Conservation (phyloP, 768 basidiomycete species). For the Boletus edulis region DNA sequence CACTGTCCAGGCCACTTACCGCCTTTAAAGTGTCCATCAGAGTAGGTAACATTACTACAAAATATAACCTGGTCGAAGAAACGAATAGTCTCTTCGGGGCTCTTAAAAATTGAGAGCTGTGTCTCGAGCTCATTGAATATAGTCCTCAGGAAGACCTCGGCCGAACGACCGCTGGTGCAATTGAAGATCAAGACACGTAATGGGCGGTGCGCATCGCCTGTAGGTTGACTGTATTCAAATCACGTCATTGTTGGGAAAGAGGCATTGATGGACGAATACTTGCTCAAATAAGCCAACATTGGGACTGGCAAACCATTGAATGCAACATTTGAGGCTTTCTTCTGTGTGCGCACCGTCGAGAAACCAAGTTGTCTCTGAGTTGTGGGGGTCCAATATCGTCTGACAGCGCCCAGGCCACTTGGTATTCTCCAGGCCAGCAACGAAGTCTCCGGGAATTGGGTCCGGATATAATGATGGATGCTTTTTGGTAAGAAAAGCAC, state of each 20-base stretch:
- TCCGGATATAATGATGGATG: conserved; percentile 16
- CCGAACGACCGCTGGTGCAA: conserved; percentile 89
- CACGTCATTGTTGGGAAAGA: conserved; percentile 2
- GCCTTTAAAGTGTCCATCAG: conserved; percentile 85
- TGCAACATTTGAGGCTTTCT: conserved; percentile 85
- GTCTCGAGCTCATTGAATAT: conserved; percentile 51
- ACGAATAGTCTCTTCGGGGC: conserved; percentile 34
- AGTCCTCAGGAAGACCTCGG: conserved; percentile 60
- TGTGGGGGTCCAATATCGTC: conserved; percentile 60
- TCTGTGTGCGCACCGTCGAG: conserved; percentile 95
- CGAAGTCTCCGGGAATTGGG: conserved; percentile 49
- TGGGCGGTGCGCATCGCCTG: conserved; percentile 24
- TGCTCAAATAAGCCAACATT: conserved; percentile 44
- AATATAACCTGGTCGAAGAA: conserved; percentile 90
- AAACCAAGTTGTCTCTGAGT: conserved; percentile 69
- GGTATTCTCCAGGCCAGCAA: conserved; percentile 62
- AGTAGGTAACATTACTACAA: conserved; percentile 95
- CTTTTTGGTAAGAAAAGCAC: conserved; percentile 52
- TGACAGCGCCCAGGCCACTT: conserved; percentile 98
- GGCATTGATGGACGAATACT: conserved; percentile 7
- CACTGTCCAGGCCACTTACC: conserved; percentile 47
- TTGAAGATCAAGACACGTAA: conserved; percentile 84
- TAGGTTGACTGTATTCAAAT: not conserved
- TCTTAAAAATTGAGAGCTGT: conserved; percentile 43
- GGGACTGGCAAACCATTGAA: conserved; percentile 82